Base-by-base conservation (phyloP, 768 basidiomycete species). In the Trametes villosa region DNA sequence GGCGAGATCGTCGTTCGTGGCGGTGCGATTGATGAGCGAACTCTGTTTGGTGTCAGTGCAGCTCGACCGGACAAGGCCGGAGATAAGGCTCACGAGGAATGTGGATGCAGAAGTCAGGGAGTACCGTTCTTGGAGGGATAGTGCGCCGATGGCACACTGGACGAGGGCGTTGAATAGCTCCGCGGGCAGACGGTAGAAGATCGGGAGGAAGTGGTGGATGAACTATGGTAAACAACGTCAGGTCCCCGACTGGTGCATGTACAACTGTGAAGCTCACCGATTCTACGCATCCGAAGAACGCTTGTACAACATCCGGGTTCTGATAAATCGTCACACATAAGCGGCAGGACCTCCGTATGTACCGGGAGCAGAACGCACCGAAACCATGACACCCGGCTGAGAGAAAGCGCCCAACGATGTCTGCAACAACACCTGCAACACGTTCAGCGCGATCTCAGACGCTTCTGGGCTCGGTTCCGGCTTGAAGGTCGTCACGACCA, bases 271-370 rank as follows among this genome's bases (percentile, higher is more conserved):
- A 22, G 78, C 83, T 47, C 62, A 92, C 91, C 45, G 84, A 81
- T 45, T 93, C 91, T 79, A 91, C 82, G 69, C 87, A 95, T 9
- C 81, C 81, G 74, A 96, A 96, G 73, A 95, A 96, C 26, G 86
- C 87, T 70, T 94, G 93, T 17, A 94, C 92, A 27, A 96, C 84
- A 71, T 96, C 95, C 0, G 95, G 94, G 69, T 96, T 93, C 93
- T 96, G 33, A 54, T 12, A 30, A 41, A 29, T 26, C 29, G 15
- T 36, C 18, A 12, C 24, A 31, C 1, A 2, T 48, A 24, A 27
- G 33, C 22, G 5, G 6, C 22, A 15, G 17, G 34, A 4, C 12
- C 15, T 17, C 9, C n/a, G n/a, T n/a, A 15, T 27, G 9, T 20
- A n/a, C 47, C 2, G 6, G 33, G 7, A 22, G 29, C 6, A 20